Evolutionary conservation across 164 flowering plant species (phyloP), one percentile per base, ranked within the genome.

Genomic region (Platanus orientalis): DNA sequence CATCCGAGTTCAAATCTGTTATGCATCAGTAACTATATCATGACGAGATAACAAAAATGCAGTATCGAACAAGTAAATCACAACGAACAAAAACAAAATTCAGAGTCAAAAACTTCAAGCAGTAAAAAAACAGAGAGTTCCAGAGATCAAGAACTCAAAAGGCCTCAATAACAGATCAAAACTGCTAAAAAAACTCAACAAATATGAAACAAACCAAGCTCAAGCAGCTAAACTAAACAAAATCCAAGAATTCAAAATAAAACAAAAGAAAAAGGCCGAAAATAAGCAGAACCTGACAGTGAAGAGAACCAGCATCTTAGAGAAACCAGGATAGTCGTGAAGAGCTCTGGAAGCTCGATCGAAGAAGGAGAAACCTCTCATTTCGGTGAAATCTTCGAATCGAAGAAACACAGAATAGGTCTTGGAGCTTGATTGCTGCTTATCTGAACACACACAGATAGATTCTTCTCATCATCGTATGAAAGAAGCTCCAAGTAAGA

Each of bases 341-440:
- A 49, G 24, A 49, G 52, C 24, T 49, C 52, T 49, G 25, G 52
- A 49, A 49, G 52, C 52, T 21, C 25, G 25, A 9, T 9, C 17
- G 25, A 49, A 20, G 52, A 49, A 49, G 52, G 52, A 49, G 24
- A 21, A 49, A 0, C 52, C 52, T 25, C 25, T 49, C 52, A 49
- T 49, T 49, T 49, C 25, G 10, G 49, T 6, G 25, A 49, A 49
- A 49, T 49, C 10, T 49, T 12, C 25, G 25, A 21, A n/a, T 47
- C 23, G 23, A 47, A 49, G 4, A 2, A 49, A 7, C 24, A 5
- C 7, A 49, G 24, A 20, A 4, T 17, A 45, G 49, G 5, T 45
- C 4, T 45, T 19, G 16, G 6, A 1, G 20, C 16, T 19, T 16
- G 19, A 0, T 45, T 45, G 69, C 83, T 4, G 68, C 42, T 36